Evolutionary conservation across 1,284 basidiomycete species (phyloP), one percentile per base, ranked within the genome.

Genomic region (Puccinia sorghi): DNA sequence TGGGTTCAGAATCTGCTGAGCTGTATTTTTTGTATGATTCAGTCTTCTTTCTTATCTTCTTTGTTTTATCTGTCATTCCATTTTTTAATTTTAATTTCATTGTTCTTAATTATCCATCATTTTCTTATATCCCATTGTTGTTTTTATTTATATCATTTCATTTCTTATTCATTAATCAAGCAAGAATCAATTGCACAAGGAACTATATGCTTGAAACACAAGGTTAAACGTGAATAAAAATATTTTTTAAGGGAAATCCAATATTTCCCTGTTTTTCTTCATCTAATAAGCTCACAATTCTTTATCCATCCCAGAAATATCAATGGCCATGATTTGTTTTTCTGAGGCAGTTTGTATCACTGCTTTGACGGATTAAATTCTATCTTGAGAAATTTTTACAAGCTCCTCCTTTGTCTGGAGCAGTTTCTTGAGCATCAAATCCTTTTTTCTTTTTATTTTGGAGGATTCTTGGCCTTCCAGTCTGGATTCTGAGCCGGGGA

Each of bases 1-100:
- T 99, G 97, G 97, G 89, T 50, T 20, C 8, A 13, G 43, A 46
- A 46, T 7, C 8, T 13, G n/a, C n/a, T n/a, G n/a, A n/a, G n/a
- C n/a, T n/a, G n/a, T n/a, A n/a, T n/a, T n/a, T n/a, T n/a, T n/a
- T n/a, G n/a, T n/a, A n/a, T n/a, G n/a, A n/a, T n/a, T n/a, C n/a
- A n/a, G n/a, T n/a, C n/a, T n/a, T n/a, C n/a, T n/a, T n/a, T n/a
- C n/a, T n/a, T n/a, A n/a, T n/a, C n/a, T n/a, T n/a, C n/a, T n/a
- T n/a, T n/a, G n/a, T n/a, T n/a, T n/a, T 46, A 46, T 7, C 13
- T 13, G 6, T 13, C 43, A 7, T 46, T 46, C 43, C 43, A 46
- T 13, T 6, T 6, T 46, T 46, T 46, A 13, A 6, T n/a, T n/a
- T n/a, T n/a, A n/a, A n/a, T n/a, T n/a, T n/a, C n/a, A n/a, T n/a